These are phyloP conservation scores for Beverwykella pulmonaria DNA, from an alignment of 495 filamentous ascomycete genomes.

Conservation along the genomic window DNA sequence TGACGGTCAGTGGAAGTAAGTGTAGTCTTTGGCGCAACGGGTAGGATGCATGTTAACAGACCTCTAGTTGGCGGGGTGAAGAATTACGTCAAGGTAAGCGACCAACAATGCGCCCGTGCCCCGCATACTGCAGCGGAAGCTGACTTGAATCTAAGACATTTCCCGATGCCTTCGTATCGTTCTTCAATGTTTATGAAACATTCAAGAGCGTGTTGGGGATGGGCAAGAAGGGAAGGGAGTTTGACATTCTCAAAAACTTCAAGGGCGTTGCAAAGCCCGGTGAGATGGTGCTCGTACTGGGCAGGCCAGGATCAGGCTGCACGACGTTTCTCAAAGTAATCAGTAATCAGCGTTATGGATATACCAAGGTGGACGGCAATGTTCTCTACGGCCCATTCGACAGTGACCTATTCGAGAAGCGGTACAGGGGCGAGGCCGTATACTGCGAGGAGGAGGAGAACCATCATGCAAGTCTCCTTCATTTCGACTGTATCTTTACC, in stretches of 20 bases:
- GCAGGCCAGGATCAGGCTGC: constrained; percentile 83
- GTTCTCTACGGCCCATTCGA: constrained; percentile 78
- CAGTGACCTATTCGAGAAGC: constrained; percentile 59
- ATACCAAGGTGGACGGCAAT: constrained; percentile 73
- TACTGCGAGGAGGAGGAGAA: constrained; percentile 86
- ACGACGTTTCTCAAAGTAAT: constrained; percentile 87
- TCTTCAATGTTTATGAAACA: constrained; percentile 70
- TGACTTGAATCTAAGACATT: constrained; percentile 60
- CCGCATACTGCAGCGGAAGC: not conserved
- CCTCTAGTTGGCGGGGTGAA: constrained; percentile 63
- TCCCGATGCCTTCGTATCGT: constrained; percentile 75
- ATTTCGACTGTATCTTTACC: not conserved
- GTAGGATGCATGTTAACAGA: no score
- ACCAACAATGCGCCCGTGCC: not conserved
- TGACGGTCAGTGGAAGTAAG: constrained; percentile 69
- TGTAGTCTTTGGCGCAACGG: no score
- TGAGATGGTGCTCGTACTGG: constrained; percentile 89
- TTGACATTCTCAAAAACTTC: constrained; percentile 63
- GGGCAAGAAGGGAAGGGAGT: constrained; percentile 64
- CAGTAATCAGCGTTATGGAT: constrained; percentile 78
- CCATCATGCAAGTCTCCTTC: constrained; percentile 54
- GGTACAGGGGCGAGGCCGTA: constrained; percentile 79
- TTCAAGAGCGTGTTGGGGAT: constrained; percentile 60
- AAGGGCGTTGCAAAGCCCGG: constrained; percentile 68
- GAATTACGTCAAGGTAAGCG: constrained; percentile 62